phyloP scores from a whole-genome alignment of 1,139 yeast genomes.

The Zygosaccharomyces pseudobailii region DNA sequence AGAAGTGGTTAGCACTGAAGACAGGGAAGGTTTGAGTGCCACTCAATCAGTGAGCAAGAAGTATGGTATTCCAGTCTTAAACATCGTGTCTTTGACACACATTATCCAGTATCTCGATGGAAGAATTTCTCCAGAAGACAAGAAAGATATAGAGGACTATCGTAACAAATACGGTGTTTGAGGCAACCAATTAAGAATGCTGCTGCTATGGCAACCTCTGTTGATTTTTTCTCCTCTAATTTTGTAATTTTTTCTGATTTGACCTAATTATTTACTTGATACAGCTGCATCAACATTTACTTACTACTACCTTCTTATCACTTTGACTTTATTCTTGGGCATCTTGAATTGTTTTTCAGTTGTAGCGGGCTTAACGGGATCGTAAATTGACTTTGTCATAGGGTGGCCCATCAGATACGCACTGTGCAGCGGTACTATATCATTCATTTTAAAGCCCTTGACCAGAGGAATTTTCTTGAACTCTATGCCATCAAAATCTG shows the following conservation, averaged over 20 bases:
- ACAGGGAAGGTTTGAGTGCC: conserved; percentile 50
- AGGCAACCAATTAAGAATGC: conserved; percentile 6
- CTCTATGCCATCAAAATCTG: conserved; percentile 43
- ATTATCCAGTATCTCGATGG: conserved; percentile 60
- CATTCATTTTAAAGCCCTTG: conserved; percentile 78
- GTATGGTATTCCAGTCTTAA: conserved; percentile 75
- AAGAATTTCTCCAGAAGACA: conserved; percentile 51
- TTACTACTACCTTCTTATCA: conserved; percentile 35
- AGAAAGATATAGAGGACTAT: conserved; percentile 55
- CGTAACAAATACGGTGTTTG: conserved; percentile 40
- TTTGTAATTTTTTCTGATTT: conserved; percentile 5
- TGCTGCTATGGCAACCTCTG: neutral
- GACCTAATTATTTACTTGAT: conserved; percentile 12
- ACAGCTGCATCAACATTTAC: conserved; percentile 7
- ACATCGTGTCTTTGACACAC: conserved; percentile 73
- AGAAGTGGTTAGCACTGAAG: conserved; percentile 67
- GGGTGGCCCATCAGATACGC: conserved; percentile 80
- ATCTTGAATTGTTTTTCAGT: conserved; percentile 33
- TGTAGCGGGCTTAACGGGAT: conserved; percentile 44
- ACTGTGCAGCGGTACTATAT: conserved; percentile 80
- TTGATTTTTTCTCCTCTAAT: neutral
- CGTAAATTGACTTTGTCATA: conserved; percentile 67
- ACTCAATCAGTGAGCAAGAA: conserved; percentile 72
- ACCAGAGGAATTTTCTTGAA: conserved; percentile 71
- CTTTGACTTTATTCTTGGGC: conserved; percentile 43